Evolutionary conservation across 352 stramenopile species (phyloP).

Genomic region (Phytopythium mirpurense): DNA sequence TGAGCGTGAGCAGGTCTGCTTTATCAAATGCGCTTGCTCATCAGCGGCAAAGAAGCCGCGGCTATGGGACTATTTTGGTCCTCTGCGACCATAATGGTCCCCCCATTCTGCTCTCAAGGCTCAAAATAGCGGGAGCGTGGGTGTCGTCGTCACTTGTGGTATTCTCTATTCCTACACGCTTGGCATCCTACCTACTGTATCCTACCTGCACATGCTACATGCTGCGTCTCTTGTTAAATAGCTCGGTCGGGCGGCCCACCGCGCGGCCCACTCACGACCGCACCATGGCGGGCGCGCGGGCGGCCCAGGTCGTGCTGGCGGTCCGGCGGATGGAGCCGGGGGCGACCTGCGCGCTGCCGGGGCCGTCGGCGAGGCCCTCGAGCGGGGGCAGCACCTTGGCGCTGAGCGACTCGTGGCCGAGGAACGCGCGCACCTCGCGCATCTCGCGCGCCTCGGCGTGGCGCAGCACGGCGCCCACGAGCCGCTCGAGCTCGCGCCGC

Average conservation of each 20-base stretch:
- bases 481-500: slow-evolving; percentile 53
- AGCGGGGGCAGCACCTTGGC: slow-evolving; percentile 36
- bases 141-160: no score
- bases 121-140: no score
- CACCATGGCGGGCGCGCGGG: slow-evolving; percentile 8
- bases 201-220: no score
- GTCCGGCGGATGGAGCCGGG: slow-evolving; percentile 73
- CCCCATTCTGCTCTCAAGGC: no score
- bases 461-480: slow-evolving; percentile 47
- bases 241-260: neutral
- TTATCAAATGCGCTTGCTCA: no score
- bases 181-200: no score
- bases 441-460: slow-evolving; percentile 61
- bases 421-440: slow-evolving; percentile 57
- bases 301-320: slow-evolving; percentile 51
- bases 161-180: no score
- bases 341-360: slow-evolving; percentile 19
- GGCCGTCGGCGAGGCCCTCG: slow-evolving; percentile 7
- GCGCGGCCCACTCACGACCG: neutral
- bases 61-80: no score
- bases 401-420: slow-evolving; percentile 47
- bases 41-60: no score
- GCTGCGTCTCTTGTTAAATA: neutral
- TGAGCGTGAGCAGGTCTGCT: no score
- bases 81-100: no score